A percentile compares a stretch with the other conserved stretches of the same genome.
phyloP scores from a whole-genome alignment of 1,284 basidiomycete genomes.

The Cronartium ribicola region DNA sequence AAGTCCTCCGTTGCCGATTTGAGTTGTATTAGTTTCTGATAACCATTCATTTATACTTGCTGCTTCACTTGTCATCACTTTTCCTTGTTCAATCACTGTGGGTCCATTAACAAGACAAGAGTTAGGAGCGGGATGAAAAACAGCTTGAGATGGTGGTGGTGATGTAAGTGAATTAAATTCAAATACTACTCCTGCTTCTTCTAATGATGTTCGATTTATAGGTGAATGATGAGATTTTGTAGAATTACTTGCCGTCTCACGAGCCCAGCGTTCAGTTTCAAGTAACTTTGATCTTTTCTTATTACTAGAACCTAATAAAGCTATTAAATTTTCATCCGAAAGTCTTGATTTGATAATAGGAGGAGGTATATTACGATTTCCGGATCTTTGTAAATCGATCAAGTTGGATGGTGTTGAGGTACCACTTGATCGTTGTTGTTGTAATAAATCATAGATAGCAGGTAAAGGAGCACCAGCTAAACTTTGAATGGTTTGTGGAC shows the following conservation, averaged over 20 bases:
- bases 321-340: conserved; percentile 23
- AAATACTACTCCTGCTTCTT: not conserved
- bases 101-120: not conserved
- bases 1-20: not conserved
- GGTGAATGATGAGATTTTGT: conserved; percentile 3
- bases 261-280: conserved; percentile 29
- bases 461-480: conserved; percentile 14
- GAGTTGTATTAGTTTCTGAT: conserved; percentile 16
- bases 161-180: not conserved
- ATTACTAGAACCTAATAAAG: not conserved
- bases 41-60: conserved; percentile 34
- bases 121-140: conserved; percentile 20
- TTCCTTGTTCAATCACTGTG: not conserved
- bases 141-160: conserved; percentile 1
- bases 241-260: conserved; percentile 13
- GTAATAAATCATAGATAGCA: conserved; percentile 3
- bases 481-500: conserved; percentile 6
- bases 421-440: not conserved
- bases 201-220: not conserved
- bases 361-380: not conserved
- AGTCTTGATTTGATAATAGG: not conserved
- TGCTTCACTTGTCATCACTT: conserved; percentile 19
- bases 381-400: no score
- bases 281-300: conserved; percentile 17
- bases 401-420: conserved; percentile 5